A percentile compares a stretch with the other conserved stretches of the same genome.
Evolutionary conservation across 345 rosid species (phyloP).

Genomic region (Sapria himalayana): DNA sequence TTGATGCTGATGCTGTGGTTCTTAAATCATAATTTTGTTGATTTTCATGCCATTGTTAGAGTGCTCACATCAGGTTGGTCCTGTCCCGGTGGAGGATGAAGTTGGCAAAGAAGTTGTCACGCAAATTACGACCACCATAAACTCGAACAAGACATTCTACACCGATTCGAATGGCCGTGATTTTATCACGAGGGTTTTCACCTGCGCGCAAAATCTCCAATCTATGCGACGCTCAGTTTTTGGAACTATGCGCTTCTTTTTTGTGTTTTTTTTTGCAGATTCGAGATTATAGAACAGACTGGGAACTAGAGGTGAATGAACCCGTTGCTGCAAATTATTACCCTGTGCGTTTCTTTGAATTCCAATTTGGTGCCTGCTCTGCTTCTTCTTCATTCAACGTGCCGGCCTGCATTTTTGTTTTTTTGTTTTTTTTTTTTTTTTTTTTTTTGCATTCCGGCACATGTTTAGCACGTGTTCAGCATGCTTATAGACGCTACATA

Average conservation of each 20-base stretch:
- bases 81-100: constrained; percentile 47
- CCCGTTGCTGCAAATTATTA: constrained; percentile 92
- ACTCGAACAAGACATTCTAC: constrained; percentile 43
- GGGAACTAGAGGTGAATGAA: constrained; percentile 83
- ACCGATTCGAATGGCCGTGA: constrained; percentile 81
- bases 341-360: constrained; percentile 36
- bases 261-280: constrained; percentile 37
- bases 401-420: not conserved
- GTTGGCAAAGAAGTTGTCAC: constrained; percentile 55
- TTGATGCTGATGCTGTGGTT: constrained; percentile 4
- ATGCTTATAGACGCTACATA: too few species aligned
- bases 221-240: too few species aligned
- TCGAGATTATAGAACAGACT: constrained; percentile 78
- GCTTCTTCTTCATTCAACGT: not conserved
- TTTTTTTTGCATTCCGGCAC: not conserved
- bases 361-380: not conserved
- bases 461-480: too few species aligned
- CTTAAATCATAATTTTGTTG: not conserved
- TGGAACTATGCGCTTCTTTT: too few species aligned
- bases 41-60: not conserved
- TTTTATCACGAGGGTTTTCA: constrained; percentile 51
- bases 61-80: constrained; percentile 34
- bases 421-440: not conserved
- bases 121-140: constrained; percentile 37
- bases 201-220: too few species aligned